phyloP scores from a whole-genome alignment of 1,284 basidiomycete species.

The Kwoniella shivajii region DNA sequence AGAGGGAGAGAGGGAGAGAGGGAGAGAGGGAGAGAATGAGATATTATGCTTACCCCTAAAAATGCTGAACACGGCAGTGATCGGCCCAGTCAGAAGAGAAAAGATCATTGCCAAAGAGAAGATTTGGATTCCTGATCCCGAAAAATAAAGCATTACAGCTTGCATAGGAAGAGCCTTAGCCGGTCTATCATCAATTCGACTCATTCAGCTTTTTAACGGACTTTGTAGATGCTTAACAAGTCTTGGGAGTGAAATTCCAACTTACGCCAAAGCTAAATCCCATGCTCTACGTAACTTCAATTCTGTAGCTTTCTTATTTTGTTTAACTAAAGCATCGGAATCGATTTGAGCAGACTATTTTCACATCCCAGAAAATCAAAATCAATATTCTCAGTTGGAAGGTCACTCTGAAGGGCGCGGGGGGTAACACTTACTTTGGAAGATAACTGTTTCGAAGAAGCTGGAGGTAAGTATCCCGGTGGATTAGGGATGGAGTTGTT shows the following conservation, averaged over 20 bases:
- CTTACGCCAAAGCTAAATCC: slow-evolving; percentile 72
- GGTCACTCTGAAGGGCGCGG: neutral
- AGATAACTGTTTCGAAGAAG: slow-evolving; percentile 25
- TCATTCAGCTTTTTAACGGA: too few relatives aligned
- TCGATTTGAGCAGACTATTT: slow-evolving; percentile 2
- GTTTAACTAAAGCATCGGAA: slow-evolving; percentile 13
- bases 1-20: neutral
- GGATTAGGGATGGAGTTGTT: slow-evolving; percentile 30
- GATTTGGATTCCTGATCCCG: slow-evolving; percentile 85
- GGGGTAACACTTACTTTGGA: slow-evolving; percentile 17
- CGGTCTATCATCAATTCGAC: slow-evolving; percentile 57
- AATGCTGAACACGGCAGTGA: slow-evolving; percentile 74
- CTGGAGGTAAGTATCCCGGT: slow-evolving; percentile 28
- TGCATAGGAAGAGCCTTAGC: slow-evolving; percentile 91
- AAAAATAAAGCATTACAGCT: slow-evolving; percentile 95
- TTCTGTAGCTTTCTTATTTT: slow-evolving; percentile 39
- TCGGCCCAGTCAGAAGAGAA: slow-evolving; percentile 79
- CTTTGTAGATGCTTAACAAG: too few relatives aligned
- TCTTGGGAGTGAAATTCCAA: neutral
- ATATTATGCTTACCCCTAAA: slow-evolving; percentile 68
- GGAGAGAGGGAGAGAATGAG: neutral
- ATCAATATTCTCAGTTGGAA: neutral
- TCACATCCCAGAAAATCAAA: neutral
- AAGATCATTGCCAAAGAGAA: slow-evolving; percentile 92
- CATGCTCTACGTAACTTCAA: slow-evolving; percentile 81